Evolutionary conservation across 2,329 filamentous ascomycete species (phyloP).

Genomic region (Fusarium sulawesiense): DNA sequence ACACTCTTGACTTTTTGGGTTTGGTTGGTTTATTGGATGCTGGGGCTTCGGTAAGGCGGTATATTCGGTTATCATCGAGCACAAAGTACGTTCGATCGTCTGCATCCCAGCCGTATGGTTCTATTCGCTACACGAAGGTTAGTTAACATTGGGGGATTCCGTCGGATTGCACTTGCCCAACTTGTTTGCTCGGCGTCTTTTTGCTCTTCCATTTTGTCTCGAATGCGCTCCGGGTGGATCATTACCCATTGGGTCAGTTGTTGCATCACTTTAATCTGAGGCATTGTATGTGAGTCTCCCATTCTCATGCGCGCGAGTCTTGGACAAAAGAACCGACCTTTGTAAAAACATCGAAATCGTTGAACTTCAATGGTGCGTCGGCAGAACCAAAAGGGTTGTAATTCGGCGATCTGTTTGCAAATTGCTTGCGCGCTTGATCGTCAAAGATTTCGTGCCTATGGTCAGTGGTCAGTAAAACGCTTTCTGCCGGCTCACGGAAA

Average conservation of each 20-base stretch:
- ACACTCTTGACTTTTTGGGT: constrained; percentile 69
- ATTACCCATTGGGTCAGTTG: constrained; percentile 92
- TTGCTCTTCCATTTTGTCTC: constrained; percentile 86
- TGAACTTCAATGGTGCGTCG: constrained; percentile 78
- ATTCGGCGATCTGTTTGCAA: constrained; percentile 79
- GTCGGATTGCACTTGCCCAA: constrained; percentile 74
- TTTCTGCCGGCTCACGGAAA: constrained; percentile 36
- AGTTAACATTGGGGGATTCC: constrained; percentile 8
- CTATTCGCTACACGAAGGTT: constrained; percentile 68
- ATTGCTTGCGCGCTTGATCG: constrained; percentile 92
- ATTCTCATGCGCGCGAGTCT: neutral
- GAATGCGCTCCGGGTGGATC: constrained; percentile 85
- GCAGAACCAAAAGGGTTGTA: constrained; percentile 87
- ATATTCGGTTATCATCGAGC: constrained; percentile 92
- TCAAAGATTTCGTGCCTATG: constrained; percentile 86
- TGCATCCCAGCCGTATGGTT: constrained; percentile 88
- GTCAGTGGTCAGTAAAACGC: constrained; percentile 20
- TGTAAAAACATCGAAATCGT: constrained; percentile 82
- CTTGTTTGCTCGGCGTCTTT: constrained; percentile 82
- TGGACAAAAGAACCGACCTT: constrained; percentile 67
- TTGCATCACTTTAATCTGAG: constrained; percentile 79
- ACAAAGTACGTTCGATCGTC: constrained; percentile 90
- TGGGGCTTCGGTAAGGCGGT: constrained; percentile 83
- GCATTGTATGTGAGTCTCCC: neutral
- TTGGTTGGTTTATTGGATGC: constrained; percentile 73